phyloP scores from a whole-genome alignment of 305 asterid species.

The Euphrasia arctica region DNA sequence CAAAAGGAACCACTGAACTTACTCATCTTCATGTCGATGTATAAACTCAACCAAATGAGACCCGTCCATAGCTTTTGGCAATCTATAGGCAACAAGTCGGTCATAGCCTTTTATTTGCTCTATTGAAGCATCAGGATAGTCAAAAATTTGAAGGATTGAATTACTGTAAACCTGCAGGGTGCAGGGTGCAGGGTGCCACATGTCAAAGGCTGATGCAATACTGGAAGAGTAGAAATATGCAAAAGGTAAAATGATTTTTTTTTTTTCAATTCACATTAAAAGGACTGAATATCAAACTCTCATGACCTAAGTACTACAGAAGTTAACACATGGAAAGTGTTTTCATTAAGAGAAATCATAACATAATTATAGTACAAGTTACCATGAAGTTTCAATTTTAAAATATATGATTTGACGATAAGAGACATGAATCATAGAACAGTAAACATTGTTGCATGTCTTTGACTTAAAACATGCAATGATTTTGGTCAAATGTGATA shows the following conservation, averaged over 20 bases:
- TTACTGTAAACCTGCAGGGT: slow-evolving; percentile 50
- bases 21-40: slow-evolving; percentile 46
- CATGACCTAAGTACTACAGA: not conserved
- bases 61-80: slow-evolving; percentile 49
- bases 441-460: too few relatives aligned
- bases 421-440: not conserved
- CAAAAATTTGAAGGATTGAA: slow-evolving; percentile 41
- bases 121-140: slow-evolving; percentile 46
- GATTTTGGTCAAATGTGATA: not conserved
- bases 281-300: slow-evolving; percentile 3
- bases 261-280: slow-evolving; percentile 6
- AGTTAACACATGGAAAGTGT: not conserved
- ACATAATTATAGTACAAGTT: not conserved
- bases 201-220: slow-evolving; percentile 25
- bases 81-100: slow-evolving; percentile 63
- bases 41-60: slow-evolving; percentile 48
- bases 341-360: not conserved
- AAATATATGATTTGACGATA: not conserved
- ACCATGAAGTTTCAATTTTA: not conserved
- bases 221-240: slow-evolving; percentile 16
- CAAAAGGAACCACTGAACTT: slow-evolving; percentile 30
- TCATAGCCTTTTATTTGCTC: slow-evolving; percentile 66
- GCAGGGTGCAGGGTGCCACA: too few relatives aligned
- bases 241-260: too few relatives aligned
- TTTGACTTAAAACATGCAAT: not conserved